Evolutionary conservation across 768 basidiomycete genomes (phyloP).

Genomic region (Mycena haematopus): DNA sequence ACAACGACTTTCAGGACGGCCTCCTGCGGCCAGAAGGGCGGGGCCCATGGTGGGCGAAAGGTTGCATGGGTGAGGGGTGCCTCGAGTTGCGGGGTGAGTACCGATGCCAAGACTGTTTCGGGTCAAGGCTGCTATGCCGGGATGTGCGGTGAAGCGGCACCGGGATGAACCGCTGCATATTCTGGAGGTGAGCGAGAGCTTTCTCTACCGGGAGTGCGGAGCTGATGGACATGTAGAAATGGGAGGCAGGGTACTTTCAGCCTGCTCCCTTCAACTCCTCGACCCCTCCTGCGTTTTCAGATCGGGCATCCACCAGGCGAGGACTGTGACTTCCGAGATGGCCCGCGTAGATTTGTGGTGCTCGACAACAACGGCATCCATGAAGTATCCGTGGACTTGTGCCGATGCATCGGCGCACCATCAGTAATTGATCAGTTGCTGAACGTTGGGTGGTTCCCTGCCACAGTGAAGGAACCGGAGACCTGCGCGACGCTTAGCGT

Average conservation of each 20-base stretch:
- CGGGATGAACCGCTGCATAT: slow-evolving; percentile 26
- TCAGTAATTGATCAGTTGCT: slow-evolving; percentile 26
- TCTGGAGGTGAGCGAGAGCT: slow-evolving; percentile 21
- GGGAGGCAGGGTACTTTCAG: slow-evolving; percentile 30
- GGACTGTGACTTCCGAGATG: slow-evolving; percentile 17
- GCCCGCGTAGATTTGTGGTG: slow-evolving; percentile 27
- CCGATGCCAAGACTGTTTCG: slow-evolving; percentile 29
- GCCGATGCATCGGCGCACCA: slow-evolving; percentile 23
- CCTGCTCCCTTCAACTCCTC: not conserved
- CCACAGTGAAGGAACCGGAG: slow-evolving; percentile 30
- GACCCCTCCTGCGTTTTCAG: slow-evolving; percentile 24
- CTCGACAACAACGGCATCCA: slow-evolving; percentile 34
- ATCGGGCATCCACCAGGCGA: slow-evolving; percentile 30
- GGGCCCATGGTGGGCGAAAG: slow-evolving; percentile 25
- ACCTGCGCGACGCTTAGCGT: slow-evolving; percentile 31
- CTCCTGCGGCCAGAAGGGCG: slow-evolving; percentile 28
- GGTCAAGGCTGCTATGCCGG: slow-evolving; percentile 17
- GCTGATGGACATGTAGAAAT: slow-evolving; percentile 18
- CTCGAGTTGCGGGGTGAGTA: not conserved
- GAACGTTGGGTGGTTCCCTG: slow-evolving; percentile 31
- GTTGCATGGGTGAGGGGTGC: slow-evolving; percentile 1
- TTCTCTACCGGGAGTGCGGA: too few relatives aligned
- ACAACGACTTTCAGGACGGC: slow-evolving; percentile 25
- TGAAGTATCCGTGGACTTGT: slow-evolving; percentile 26
- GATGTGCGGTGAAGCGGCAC: slow-evolving; percentile 28